Evolutionary conservation across 352 stramenopile species (phyloP).

Genomic region (Aphanomyces invadans): DNA sequence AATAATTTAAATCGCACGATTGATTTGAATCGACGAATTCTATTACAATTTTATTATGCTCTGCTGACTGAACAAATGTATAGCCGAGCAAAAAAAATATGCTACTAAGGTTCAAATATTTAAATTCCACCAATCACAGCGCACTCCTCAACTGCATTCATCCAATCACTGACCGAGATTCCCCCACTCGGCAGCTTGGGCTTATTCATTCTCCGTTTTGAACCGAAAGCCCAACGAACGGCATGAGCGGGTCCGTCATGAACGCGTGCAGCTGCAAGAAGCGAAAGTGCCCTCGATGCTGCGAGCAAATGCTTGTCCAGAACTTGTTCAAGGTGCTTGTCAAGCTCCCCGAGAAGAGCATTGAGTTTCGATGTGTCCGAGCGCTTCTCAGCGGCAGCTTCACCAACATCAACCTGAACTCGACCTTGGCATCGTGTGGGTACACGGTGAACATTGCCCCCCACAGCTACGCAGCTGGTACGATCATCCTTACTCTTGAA

Average conservation of each 20-base stretch:
- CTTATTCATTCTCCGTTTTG: slow-evolving; percentile 1
- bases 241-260: slow-evolving; percentile 15
- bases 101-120: slow-evolving; percentile 5
- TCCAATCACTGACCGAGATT: background rate
- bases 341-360: slow-evolving; percentile 25
- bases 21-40: slow-evolving; percentile 13
- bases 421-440: slow-evolving; percentile 20
- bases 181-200: background rate
- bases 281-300: slow-evolving; percentile 24
- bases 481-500: too few species aligned
- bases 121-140: slow-evolving; percentile 13
- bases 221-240: background rate
- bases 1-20: background rate
- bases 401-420: slow-evolving; percentile 26
- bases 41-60: background rate
- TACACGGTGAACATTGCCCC: slow-evolving; percentile 24
- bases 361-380: slow-evolving; percentile 24
- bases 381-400: slow-evolving; percentile 23
- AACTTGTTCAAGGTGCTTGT: slow-evolving; percentile 25
- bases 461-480: slow-evolving; percentile 23
- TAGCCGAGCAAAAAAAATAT: slow-evolving; percentile 1
- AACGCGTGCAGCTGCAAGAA: slow-evolving; percentile 25
- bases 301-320: slow-evolving; percentile 26
- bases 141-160: background rate
- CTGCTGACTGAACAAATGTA: background rate